Conservation (phyloP, 2,329 filamentous ascomycete genomes). For the Trichophaea hybrida region DNA sequence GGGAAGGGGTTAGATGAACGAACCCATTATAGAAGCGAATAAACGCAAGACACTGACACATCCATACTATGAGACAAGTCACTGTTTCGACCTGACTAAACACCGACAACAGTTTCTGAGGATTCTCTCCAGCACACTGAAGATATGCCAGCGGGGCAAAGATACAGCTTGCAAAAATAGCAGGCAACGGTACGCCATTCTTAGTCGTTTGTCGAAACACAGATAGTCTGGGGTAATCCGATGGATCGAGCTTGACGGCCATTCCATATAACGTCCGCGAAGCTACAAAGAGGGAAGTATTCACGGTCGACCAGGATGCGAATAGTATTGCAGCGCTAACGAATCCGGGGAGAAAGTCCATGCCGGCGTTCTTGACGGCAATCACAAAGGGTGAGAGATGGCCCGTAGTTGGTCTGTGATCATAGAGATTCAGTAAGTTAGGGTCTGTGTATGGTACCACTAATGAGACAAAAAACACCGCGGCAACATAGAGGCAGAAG, state of each 20-base stretch:
- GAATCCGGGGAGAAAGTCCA: slow-evolving; percentile 31
- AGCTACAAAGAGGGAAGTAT: neutral
- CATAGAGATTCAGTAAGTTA: slow-evolving; percentile 33
- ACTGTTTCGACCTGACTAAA: slow-evolving; percentile 53
- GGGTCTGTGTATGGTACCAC: slow-evolving; percentile 36
- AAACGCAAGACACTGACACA: slow-evolving; percentile 49
- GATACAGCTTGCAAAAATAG: slow-evolving; percentile 30
- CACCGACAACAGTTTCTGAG: slow-evolving; percentile 52
- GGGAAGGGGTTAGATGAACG: neutral
- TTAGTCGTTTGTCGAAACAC: neutral
- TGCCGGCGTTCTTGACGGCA: slow-evolving; percentile 34
- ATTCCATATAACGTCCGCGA: neutral
- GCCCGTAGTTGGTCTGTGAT: slow-evolving; percentile 23
- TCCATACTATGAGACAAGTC: slow-evolving; percentile 57
- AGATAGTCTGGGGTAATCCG: neutral
- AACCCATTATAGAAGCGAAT: slow-evolving; percentile 38
- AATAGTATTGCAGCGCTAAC: slow-evolving; percentile 33
- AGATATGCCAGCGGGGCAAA: slow-evolving; percentile 44
- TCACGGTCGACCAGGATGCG: neutral
- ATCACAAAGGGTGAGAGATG: slow-evolving; percentile 39
- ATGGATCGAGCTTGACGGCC: neutral
- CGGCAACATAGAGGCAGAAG: slow-evolving; percentile 44
- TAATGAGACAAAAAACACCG: slow-evolving; percentile 41
- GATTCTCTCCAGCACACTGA: slow-evolving; percentile 45
- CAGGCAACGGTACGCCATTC: slow-evolving; percentile 20